A percentile compares a stretch with the other conserved stretches of the same genome.
These are phyloP conservation scores for Ramaria rubella DNA, from an alignment of 768 basidiomycete genomes.

Conservation along the genomic window DNA sequence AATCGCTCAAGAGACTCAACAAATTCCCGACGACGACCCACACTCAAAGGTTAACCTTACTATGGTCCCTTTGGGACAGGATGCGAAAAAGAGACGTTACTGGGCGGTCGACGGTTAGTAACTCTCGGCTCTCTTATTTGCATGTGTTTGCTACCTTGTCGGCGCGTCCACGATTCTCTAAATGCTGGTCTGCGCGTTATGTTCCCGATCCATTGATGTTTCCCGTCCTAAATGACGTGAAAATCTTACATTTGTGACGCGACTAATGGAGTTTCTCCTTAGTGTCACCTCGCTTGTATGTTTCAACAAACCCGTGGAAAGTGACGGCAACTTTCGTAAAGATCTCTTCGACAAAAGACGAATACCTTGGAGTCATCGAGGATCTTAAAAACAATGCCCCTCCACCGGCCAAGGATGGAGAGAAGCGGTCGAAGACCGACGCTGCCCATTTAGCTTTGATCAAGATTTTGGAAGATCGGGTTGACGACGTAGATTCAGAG, in stretches of 20 bases:
- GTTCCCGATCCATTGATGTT: conserved; percentile 32
- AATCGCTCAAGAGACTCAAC: conserved; percentile 33
- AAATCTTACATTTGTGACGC: neutral
- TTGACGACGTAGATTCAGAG: conserved; percentile 64
- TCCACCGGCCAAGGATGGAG: conserved; percentile 33
- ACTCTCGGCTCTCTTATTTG: conserved; percentile 48
- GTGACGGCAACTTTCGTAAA: conserved; percentile 70
- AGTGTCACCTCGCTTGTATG: conserved; percentile 83
- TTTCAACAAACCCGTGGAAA: conserved; percentile 89
- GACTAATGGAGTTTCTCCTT: neutral
- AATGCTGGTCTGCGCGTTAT: conserved; percentile 39
- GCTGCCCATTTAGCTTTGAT: conserved; percentile 56
- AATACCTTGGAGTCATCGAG: conserved; percentile 62
- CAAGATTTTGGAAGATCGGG: conserved; percentile 52
- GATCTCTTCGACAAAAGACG: conserved; percentile 62
- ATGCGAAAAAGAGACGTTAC: conserved; percentile 67
- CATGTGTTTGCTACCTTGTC: conserved; percentile 48
- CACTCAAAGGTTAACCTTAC: conserved; percentile 59
- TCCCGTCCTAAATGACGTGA: conserved; percentile 14
- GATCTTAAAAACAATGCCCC: conserved; percentile 45
- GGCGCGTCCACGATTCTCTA: conserved; percentile 31
- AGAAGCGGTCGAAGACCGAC: conserved; percentile 49
- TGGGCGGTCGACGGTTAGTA: conserved; percentile 88
- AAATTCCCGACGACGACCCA: conserved; percentile 48
- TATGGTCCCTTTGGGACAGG: conserved; percentile 70